Evolutionary conservation across 1,284 basidiomycete species (phyloP).

Genomic region (Ustilago trichophora): DNA sequence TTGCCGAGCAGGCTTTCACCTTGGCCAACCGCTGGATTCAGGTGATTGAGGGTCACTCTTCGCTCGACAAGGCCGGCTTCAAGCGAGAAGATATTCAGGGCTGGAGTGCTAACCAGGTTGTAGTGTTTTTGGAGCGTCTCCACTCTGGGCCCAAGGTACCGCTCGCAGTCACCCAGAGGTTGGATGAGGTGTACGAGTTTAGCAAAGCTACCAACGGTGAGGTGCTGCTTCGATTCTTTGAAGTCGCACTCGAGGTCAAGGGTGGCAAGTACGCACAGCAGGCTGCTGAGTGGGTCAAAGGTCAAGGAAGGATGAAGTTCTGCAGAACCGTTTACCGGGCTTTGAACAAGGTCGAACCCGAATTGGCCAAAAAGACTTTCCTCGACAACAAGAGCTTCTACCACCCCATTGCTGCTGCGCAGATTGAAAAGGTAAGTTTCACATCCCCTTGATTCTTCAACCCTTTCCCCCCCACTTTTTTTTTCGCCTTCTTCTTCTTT

Average conservation of each 20-base stretch:
- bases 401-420: constrained; percentile 64
- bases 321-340: constrained; percentile 69
- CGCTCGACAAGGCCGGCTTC: constrained; percentile 41
- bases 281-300: constrained; percentile 70
- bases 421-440: constrained; percentile 63
- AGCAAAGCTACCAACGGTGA: constrained; percentile 68
- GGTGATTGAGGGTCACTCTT: constrained; percentile 28
- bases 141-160: constrained; percentile 65
- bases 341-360: constrained; percentile 72
- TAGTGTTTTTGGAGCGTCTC: constrained; percentile 70
- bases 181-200: constrained; percentile 69
- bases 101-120: constrained; percentile 64
- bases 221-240: constrained; percentile 69
- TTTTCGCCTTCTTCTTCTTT: not conserved
- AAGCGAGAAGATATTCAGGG: constrained; percentile 50
- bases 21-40: constrained; percentile 81
- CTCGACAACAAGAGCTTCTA: constrained; percentile 71
- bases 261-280: constrained; percentile 68
- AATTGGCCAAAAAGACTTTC: constrained; percentile 74
- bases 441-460: too few species aligned
- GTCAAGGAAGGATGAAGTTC: constrained; percentile 69
- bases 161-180: constrained; percentile 58
- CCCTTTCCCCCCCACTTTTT: not conserved
- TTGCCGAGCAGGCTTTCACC: constrained; percentile 74
- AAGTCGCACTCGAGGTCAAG: constrained; percentile 68